These are phyloP conservation scores for Geotrichum carabidarum DNA, from an alignment of 1,139 yeast genomes.

Conservation along the genomic window DNA sequence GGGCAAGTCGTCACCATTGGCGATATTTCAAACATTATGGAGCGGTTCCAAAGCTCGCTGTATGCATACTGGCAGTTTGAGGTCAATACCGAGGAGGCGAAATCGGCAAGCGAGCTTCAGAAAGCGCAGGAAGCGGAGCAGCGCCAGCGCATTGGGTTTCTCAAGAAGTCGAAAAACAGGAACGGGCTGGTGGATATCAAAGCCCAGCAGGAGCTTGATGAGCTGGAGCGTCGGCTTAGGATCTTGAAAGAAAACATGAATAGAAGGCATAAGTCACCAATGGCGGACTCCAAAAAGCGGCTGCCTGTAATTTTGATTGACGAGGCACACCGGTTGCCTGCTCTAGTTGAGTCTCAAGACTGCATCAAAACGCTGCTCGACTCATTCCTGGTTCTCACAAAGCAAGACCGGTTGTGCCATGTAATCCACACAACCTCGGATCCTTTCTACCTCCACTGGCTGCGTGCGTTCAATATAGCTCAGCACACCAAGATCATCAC, in stretches of 20 bases:
- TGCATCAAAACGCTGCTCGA: slow-evolving; percentile 21
- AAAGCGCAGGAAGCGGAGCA: slow-evolving; percentile 3
- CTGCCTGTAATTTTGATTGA: slow-evolving; percentile 23
- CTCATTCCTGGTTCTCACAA: slow-evolving; percentile 23
- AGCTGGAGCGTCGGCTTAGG: slow-evolving; percentile 10
- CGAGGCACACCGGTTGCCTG: slow-evolving; percentile 24
- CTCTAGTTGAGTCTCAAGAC: slow-evolving; percentile 17
- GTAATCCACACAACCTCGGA: slow-evolving; percentile 25
- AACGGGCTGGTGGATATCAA: slow-evolving; percentile 10
- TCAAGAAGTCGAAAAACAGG: background rate
- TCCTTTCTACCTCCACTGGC: slow-evolving; percentile 24
- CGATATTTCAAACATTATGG: slow-evolving; percentile 22
- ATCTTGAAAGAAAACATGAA: background rate
- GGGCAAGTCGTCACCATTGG: slow-evolving; percentile 19
- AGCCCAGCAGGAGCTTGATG: slow-evolving; percentile 11
- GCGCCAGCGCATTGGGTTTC: slow-evolving; percentile 1
- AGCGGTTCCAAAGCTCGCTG: slow-evolving; percentile 21
- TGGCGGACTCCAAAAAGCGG: slow-evolving; percentile 14
- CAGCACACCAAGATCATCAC: slow-evolving; percentile 23
- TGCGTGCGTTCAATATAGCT: slow-evolving; percentile 20
- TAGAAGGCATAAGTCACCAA: slow-evolving; percentile 12
- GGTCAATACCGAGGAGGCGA: slow-evolving; percentile 13
- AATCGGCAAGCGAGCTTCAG: slow-evolving; percentile 12
- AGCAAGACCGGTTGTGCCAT: slow-evolving; percentile 24
- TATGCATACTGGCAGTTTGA: slow-evolving; percentile 25